Evolutionary conservation across 1,284 basidiomycete genomes (phyloP).

Genomic region (Leccinum brunneo-olivaceum): DNA sequence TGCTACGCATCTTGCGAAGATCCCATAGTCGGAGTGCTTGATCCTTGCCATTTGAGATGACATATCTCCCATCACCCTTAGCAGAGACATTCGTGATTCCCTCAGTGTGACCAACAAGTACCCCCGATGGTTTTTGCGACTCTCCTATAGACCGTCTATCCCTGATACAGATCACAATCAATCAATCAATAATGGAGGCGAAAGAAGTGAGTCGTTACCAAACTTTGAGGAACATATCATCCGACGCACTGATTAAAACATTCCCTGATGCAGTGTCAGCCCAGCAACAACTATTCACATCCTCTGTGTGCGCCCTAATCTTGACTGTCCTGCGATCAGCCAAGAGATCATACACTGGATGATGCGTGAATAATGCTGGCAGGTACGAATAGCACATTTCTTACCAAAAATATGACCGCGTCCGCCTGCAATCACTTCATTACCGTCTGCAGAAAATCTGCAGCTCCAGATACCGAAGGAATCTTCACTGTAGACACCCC

Average conservation of each 20-base stretch:
- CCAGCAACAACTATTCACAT: constrained; percentile 96
- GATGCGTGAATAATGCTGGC: not conserved
- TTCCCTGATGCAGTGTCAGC: constrained; percentile 90
- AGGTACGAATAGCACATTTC: constrained; percentile 9
- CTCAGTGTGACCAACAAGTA: constrained; percentile 92
- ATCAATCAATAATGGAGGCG: not conserved
- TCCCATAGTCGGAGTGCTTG: constrained; percentile 93
- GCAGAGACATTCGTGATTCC: constrained; percentile 87
- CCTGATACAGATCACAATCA: constrained; percentile 39
- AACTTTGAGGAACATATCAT: constrained; percentile 92
- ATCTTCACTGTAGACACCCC: constrained; percentile 40
- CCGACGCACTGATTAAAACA: constrained; percentile 88
- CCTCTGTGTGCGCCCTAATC: constrained; percentile 80
- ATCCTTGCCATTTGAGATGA: constrained; percentile 97
- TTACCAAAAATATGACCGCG: constrained; percentile 73
- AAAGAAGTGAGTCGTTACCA: constrained; percentile 51
- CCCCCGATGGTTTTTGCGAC: constrained; percentile 82
- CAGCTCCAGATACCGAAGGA: constrained; percentile 85
- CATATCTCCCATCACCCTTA: constrained; percentile 88
- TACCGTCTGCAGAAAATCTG: constrained; percentile 92
- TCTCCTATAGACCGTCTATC: constrained; percentile 84
- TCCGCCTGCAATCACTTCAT: constrained; percentile 80
- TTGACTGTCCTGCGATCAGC: constrained; percentile 74
- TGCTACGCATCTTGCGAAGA: constrained; percentile 84
- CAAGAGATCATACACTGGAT: constrained; percentile 82